phyloP scores from a whole-genome alignment of 441 rosid species.

The Adansonia rubrostipa region DNA sequence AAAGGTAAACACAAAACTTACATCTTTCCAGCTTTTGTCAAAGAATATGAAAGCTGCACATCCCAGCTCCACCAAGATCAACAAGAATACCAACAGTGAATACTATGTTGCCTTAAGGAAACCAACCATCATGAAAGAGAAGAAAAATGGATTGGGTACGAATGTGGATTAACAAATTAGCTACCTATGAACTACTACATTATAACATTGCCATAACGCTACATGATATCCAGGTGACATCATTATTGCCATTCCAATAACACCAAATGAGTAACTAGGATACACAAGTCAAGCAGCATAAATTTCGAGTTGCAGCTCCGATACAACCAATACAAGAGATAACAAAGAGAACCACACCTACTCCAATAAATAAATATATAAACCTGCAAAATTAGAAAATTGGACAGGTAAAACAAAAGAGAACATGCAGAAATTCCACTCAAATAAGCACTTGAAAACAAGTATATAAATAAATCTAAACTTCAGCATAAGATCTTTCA shows the following conservation, averaged over 20 bases:
- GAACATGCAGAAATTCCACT: constrained; percentile 8
- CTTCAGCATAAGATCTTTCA: not conserved
- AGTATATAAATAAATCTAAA: not conserved
- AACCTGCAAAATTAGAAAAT: constrained; percentile 67
- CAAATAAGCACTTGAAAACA: not conserved
- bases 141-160: constrained; percentile 1
- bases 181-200: not conserved
- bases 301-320: constrained; percentile 70
- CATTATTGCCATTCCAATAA: constrained; percentile 12
- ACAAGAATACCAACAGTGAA: constrained; percentile 68
- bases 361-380: constrained; percentile 82
- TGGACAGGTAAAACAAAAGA: constrained; percentile 6
- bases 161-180: not conserved
- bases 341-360: constrained; percentile 79
- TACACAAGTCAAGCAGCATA: constrained; percentile 96
- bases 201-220: not conserved
- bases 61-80: constrained; percentile 90
- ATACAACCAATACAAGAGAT: constrained; percentile 90
- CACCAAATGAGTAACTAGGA: constrained; percentile 47
- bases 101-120: constrained; percentile 83
- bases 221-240: constrained; percentile 14
- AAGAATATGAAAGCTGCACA: constrained; percentile 88
- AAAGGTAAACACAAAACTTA: constrained; percentile 41
- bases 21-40: constrained; percentile 86
- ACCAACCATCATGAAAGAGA: constrained; percentile 25